Evolutionary conservation across 257 asterid species (phyloP), one percentile per base, ranked within the genome.

Genomic region (Hygrophila difformis): DNA sequence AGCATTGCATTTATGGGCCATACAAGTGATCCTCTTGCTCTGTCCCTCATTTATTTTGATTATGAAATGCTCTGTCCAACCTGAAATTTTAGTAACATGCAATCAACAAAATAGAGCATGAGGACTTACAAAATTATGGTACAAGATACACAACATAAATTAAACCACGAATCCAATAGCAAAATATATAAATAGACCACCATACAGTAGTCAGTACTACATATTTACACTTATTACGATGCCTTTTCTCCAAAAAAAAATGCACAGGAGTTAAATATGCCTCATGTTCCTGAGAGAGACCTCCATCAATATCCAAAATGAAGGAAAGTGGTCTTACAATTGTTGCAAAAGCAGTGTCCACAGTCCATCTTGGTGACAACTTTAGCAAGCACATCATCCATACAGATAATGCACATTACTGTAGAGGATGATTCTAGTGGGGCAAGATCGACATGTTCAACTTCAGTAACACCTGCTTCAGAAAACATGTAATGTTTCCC

Each of bases 41-140:
- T 91, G 95, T 24, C 99, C 99, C 37, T 82, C 99, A 20, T 80
- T 80, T 57, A 91, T 91, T 77, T 86, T 82, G 67, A 91, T 87
- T 62, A 86, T 66, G 57, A 91, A 91, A 70, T 91, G 99, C 73
- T 67, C 89, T 15, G 95, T 82, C 99, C 99, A 91, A 59, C 99
- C 96, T 91, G 69, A 46, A 69, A 61, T n/a, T n/a, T n/a, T n/a
- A n/a, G n/a, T n/a, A n/a, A n/a, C n/a, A n/a, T n/a, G n/a, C n/a
- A n/a, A n/a, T n/a, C n/a, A n/a, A n/a, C n/a, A n/a, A n/a, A n/a
- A 35, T 39, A 37, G 39, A 47, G 17, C 39, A 11, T 41, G 26
- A 37, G 15, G 34, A 47, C 6, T 26, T 33, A 19, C 36, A 23
- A 39, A 60, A 28, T 41, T 51, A 43, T 35, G 6, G 18, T 38